Base-by-base conservation (phyloP, 2,329 filamentous ascomycete species). In the Botrytis porri region DNA sequence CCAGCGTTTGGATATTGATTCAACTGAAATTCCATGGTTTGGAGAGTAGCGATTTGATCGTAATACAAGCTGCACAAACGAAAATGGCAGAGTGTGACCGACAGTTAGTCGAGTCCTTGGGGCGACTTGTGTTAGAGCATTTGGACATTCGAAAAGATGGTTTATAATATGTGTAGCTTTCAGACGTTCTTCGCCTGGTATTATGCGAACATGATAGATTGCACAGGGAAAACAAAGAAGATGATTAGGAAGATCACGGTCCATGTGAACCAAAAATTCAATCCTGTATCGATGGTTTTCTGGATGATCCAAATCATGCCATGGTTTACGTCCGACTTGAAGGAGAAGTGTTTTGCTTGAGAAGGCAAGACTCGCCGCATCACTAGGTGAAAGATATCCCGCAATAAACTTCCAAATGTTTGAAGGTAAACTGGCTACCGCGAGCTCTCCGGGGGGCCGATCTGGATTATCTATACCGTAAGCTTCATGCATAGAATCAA, bases 181-280 rank as follows among this genome's bases (percentile, higher is more conserved):
- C 22, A 90, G 80, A 18, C 82, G 83, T 77, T 90, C 88, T 48
- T 83, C 75, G 29, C 88, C 88, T 51, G 84, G 83, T 69, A 86
- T 82, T 1, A 83, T 86, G 61, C 88, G 85, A 8, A 83, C 79
- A 78, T 90, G 88, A 79, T 86, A 90, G 72, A 80, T 82, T 22
- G 81, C 84, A 78, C 88, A 90, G 8, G 85, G 84, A 77, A 88
- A 88, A 79, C 88, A 90, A 71, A 90, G 84, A 10, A 90, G 83
- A 76, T 90, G 87, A 51, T 84, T 82, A 4, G 88, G 88, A 29
- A 88, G 81, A 25, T 83, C 79, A 20, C 81, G 78, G 74, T 90
- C 87, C 77, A 89, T 82, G 4, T 80, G 79, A 20, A 83, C 77
- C 8, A 90, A 82, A 77, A 90, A 89, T 6, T 84, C 80, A 63